Base-by-base conservation (phyloP, 2,329 filamentous ascomycete genomes). In the Didymella pinodella region DNA sequence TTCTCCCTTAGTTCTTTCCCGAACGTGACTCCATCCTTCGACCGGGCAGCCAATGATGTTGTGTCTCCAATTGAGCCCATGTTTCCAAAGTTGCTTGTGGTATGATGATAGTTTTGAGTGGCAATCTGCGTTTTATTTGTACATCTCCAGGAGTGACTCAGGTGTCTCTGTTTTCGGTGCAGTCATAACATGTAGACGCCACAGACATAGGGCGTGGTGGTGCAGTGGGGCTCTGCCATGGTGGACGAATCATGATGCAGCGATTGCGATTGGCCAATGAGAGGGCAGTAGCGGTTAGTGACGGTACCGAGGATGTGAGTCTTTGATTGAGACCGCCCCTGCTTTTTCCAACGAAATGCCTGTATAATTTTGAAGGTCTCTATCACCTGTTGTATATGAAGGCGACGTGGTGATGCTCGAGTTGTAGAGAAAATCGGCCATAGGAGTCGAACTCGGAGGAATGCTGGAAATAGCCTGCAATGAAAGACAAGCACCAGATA, bases 1-100 rank as follows among this genome's bases (percentile, higher is more conserved):
- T 87, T 83, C 49, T 71, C 67, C 57, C 83, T 81, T 68, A 90
- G 77, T 32, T 80, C 75, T 54, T 78, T 81, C 14, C 86, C 86
- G 67, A 86, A 87, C 62, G 57, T 65, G 6, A 67, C 55, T 7
- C 66, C 66, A 46, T 66, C 59, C 28, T 66, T 67, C 34, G 68
- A 66, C 57, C 54, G 61, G 7, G 64, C 41, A 4, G 62, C 53
- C 55, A 68, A 41, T 29, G 52, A 34, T 14, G 55, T 31, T 8
- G 7, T 57, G 4, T n/a, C 12, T 20, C 50, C 41, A 7, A 54
- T 48, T 3, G 50, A 54, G 10, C 46, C 45, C 56, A 50, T 54
- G 7, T 4, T 46, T 26, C 45, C 56, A 49, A 50, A 4, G 4
- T 46, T 26, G 18, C 26, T 29, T 11, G 16, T 20, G n/a, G 4